Evolutionary conservation across 495 filamentous ascomycete species (phyloP), one percentile per base, ranked within the genome.

Genomic region (Penicillium desertorum): DNA sequence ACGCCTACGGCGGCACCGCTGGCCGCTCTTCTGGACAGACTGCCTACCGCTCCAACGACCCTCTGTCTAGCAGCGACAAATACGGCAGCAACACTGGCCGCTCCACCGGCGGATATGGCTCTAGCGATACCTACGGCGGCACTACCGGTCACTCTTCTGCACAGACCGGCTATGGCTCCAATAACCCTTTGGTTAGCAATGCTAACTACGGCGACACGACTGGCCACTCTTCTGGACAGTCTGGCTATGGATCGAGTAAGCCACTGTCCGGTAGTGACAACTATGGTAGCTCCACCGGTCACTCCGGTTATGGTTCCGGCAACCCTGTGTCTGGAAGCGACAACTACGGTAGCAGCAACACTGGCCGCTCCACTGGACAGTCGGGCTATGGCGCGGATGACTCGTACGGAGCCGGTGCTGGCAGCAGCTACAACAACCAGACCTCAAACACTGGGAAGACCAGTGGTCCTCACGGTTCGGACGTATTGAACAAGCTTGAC

Each of bases 401-500:
- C 4, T 68, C 65, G 1, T n/a, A 16, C 34, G 14, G 34, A 37
- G 14, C 14, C 34, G 16, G 36, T 12, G 66, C 67, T 45, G 72
- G 69, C 16, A 61, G 68, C 49, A 77, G 68, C 55, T 69, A 70
- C 27, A 70, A 66, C 5, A n/a, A 45, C 12, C 20, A 39, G 10
- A 47, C 43, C 1, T 55, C 53, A 0, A 45, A 39, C 16, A 45
- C 53, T 16, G 44, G 53, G 23, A 55, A 47, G 53, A 60, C 60
- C 11, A 25, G 62, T 22, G 64, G 68, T 34, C 70, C 76, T 2
- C 73, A 79, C 45, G 49, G 62, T 10, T 70, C 68, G 16, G 71
- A 73, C 17, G 7, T 74, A 1, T 65, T 66, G 47, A 82, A 82
- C 62, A 79, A 79, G 63, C 57, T 69, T 10, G 81, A 85, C 60